Conservation (phyloP, 169 alveolate species). For the Eimeria sp. region DNA sequence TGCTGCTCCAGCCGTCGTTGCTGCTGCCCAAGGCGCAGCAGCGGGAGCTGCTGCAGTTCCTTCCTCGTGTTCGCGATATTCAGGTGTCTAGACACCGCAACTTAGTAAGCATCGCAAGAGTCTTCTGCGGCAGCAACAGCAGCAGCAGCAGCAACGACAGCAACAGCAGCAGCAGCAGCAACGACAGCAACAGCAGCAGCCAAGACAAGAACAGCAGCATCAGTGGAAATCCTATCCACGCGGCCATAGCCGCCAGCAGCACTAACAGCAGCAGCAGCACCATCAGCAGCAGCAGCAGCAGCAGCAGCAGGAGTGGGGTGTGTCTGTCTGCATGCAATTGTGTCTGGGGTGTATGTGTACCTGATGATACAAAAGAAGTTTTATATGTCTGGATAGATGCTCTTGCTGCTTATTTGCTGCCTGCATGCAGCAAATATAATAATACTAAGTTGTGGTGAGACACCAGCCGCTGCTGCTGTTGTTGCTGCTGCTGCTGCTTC, state of each 20-base stretch:
- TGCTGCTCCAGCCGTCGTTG: constrained; percentile 31
- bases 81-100: constrained; percentile 57
- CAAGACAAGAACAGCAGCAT: no score
- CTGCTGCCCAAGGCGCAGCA: constrained; percentile 52
- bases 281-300: neutral
- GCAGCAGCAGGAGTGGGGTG: constrained; percentile 24
- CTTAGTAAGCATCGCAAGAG: neutral
- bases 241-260: no score
- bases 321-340: neutral
- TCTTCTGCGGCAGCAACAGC: constrained; percentile 22
- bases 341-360: constrained; percentile 2
- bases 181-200: no score
- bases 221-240: no score
- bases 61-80: constrained; percentile 14
- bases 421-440: neutral
- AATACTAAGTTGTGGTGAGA: neutral
- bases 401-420: neutral
- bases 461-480: constrained; percentile 11
- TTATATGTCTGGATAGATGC: constrained; percentile 10
- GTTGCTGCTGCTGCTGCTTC: neutral
- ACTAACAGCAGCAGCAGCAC: no score
- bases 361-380: neutral
- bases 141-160: neutral
- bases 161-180: no score
- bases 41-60: constrained; percentile 56